Evolutionary conservation across 2,329 filamentous ascomycete genomes (phyloP).

Genomic region (Calcarisporium arbuscula): DNA sequence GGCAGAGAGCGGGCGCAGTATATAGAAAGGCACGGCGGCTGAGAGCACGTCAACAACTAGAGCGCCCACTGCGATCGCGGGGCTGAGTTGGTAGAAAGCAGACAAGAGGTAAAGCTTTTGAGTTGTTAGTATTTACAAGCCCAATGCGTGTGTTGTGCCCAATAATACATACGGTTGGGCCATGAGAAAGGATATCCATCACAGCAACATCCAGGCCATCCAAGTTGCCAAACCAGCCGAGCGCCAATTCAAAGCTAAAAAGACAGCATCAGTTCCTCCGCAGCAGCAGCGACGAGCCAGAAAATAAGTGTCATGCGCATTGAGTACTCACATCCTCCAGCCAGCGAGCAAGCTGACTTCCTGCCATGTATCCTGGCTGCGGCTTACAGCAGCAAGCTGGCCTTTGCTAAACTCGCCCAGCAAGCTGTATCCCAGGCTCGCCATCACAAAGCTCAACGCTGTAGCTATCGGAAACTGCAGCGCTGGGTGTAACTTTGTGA

Average conservation of each 20-base stretch:
- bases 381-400: slow-evolving; percentile 62
- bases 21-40: slow-evolving; percentile 65
- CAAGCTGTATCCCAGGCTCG: slow-evolving; percentile 57
- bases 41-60: slow-evolving; percentile 64
- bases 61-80: slow-evolving; percentile 52
- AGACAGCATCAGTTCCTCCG: slow-evolving; percentile 5
- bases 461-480: slow-evolving; percentile 49
- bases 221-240: slow-evolving; percentile 69
- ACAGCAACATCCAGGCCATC: slow-evolving; percentile 66
- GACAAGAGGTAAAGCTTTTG: slow-evolving; percentile 57
- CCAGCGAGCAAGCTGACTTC: slow-evolving; percentile 50
- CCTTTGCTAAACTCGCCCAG: slow-evolving; percentile 53
- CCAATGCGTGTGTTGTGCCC: background rate
- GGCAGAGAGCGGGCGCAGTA: slow-evolving; percentile 62
- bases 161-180: slow-evolving; percentile 51
- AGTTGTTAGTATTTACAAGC: slow-evolving; percentile 6
- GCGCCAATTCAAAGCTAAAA: slow-evolving; percentile 58
- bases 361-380: slow-evolving; percentile 53
- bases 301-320: background rate
- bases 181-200: slow-evolving; percentile 63
- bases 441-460: slow-evolving; percentile 53
- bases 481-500: slow-evolving; percentile 32
- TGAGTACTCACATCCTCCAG: slow-evolving; percentile 48
- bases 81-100: slow-evolving; percentile 68
- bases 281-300: background rate